phyloP scores from a whole-genome alignment of 805 yeast species.

The Candida awuae region DNA sequence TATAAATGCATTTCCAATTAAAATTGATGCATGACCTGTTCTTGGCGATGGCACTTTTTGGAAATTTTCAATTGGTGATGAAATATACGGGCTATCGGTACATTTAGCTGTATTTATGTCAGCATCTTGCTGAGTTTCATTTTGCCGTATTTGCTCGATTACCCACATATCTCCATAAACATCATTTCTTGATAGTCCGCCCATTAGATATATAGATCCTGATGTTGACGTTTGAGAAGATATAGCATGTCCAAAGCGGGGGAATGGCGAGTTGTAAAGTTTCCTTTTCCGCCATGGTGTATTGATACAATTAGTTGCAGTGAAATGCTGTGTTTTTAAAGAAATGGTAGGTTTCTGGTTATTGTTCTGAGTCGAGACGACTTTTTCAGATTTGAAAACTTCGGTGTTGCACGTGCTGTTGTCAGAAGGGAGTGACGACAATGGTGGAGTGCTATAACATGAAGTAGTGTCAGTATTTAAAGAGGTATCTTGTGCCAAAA shows the following conservation, averaged over 20 bases:
- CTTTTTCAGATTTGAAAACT: too few species aligned
- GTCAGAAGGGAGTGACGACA: too few species aligned
- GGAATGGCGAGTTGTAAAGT: slow-evolving; percentile 74
- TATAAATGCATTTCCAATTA: slow-evolving; percentile 91
- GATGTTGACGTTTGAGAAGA: slow-evolving; percentile 69
- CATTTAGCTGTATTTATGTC: background rate
- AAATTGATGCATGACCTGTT: slow-evolving; percentile 88
- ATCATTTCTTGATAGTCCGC: slow-evolving; percentile 87
- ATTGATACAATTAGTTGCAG: background rate
- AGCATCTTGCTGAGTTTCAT: slow-evolving; percentile 32
- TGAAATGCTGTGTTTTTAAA: too few species aligned
- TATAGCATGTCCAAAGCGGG: slow-evolving; percentile 89
- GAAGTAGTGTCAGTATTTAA: too few species aligned
- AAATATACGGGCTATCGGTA: slow-evolving; percentile 30
- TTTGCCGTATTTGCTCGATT: slow-evolving; percentile 40
- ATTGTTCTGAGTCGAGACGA: too few species aligned
- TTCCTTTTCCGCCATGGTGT: slow-evolving; percentile 66
- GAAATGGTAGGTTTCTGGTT: too few species aligned
- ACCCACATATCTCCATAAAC: slow-evolving; percentile 97
- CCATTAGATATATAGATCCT: slow-evolving; percentile 82
- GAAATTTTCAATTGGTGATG: slow-evolving; percentile 55
- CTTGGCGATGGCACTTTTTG: slow-evolving; percentile 89
- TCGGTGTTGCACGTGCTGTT: too few species aligned
- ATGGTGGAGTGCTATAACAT: too few species aligned
- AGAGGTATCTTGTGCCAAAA: too few species aligned